These are phyloP conservation scores for Neodidymelliopsis sp. DNA, from an alignment of 2,329 filamentous ascomycete genomes.

Conservation along the genomic window DNA sequence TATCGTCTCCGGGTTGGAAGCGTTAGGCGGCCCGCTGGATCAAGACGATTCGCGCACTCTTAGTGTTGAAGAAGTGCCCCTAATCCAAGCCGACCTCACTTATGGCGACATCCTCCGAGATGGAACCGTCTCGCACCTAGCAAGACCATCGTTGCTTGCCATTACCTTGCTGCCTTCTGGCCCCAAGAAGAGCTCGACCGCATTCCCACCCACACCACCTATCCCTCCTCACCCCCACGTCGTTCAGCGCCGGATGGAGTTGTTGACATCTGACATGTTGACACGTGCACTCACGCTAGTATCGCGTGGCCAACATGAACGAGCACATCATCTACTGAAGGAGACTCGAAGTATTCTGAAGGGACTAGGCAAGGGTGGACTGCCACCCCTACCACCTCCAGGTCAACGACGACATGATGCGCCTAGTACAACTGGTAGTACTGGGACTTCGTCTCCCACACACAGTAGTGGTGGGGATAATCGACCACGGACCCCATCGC, in stretches of 20 bases:
- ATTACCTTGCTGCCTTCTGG: conserved; percentile 91
- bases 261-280: conserved; percentile 97
- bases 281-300: conserved; percentile 90
- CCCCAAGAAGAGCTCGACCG: conserved; percentile 64
- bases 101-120: conserved; percentile 95
- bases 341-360: conserved; percentile 96
- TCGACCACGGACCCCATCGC: conserved; percentile 49
- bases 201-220: conserved; percentile 65
- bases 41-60: conserved; percentile 82
- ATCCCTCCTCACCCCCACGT: conserved; percentile 96
- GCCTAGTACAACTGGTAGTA: conserved; percentile 49
- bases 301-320: conserved; percentile 89
- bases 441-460: conserved; percentile 49
- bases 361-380: conserved; percentile 90
- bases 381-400: conserved; percentile 83
- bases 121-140: conserved; percentile 82
- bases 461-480: conserved; percentile 45
- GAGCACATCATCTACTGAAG: conserved; percentile 87
- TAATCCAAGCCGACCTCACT: conserved; percentile 92
- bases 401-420: conserved; percentile 51
- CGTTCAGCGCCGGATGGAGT: conserved; percentile 95
- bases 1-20: conserved; percentile 93
- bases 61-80: conserved; percentile 91
- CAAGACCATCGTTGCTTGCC: conserved; percentile 87
- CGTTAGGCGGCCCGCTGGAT: conserved; percentile 85